Evolutionary conservation across 306 rosid species (phyloP), one percentile per base, ranked within the genome.

Genomic region (Pyrus bretschneideri): DNA sequence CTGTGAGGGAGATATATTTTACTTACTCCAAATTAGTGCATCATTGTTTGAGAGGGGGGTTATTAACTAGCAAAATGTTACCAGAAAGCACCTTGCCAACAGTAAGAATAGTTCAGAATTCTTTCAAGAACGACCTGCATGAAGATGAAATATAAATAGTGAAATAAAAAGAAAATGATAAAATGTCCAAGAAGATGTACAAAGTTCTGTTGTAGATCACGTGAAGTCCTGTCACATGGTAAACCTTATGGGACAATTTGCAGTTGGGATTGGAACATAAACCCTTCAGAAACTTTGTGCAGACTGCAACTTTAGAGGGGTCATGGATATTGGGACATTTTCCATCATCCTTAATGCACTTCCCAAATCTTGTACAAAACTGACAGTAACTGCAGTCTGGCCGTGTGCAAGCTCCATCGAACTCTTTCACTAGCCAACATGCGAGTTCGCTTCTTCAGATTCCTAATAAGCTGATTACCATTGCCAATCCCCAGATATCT

Each of bases 331-430:
- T 92, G 72, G 96, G 97, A 81, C 99, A 95, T 89, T 89, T 92
- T 81, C 93, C 95, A 70, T 86, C 96, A 75, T 86, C 96, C 88
- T 91, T 95, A 78, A 92, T 87, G 83, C 99, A 92, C 84, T 87
- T 92, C 76, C 99, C 98, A 76, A 92, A 95, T 83, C 99, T 87
- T 49, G 99, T 90, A 65, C 89, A 95, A 77, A 95, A 95, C 81
- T 91, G 99, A 83, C 99, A 95, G 71, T 88, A 95, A 87, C 77
- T 97, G 90, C 71, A 89, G 92, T 76, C 98, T 89, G 67, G 96
- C 97, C 72, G 99, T 95, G 84, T 90, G 99, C 89, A 95, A 88
- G 83, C 99, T 95, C 99, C 98, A 95, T 73, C 97, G 87, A 78
- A 95, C 93, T 83, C 93, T 95, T 85, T 92, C 99, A 82, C 84